A percentile compares a stretch with the other conserved stretches of the same genome.
Conservation (phyloP, 352 stramenopile species). For the Globisporangium polare region DNA sequence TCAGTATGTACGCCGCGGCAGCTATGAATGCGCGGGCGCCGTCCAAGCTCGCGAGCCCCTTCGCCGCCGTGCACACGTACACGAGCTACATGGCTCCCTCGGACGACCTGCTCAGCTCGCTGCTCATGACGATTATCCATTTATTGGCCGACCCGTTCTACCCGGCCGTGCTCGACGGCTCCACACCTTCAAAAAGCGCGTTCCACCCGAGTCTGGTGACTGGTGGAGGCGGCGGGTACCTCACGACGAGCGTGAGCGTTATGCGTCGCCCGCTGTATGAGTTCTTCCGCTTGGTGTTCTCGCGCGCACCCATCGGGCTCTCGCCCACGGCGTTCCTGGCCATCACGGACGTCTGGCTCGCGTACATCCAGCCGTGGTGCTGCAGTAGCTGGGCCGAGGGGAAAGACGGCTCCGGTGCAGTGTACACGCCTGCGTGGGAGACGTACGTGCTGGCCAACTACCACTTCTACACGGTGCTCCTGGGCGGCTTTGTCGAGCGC, state of each 20-base stretch:
- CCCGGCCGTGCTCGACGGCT: constrained; percentile 35
- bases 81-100: constrained; percentile 84
- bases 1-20: constrained; percentile 7
- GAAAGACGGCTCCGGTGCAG: constrained; percentile 17
- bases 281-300: constrained; percentile 83
- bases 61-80: constrained; percentile 72
- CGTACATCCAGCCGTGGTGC: constrained; percentile 84
- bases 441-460: constrained; percentile 86
- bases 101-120: constrained; percentile 76
- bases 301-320: constrained; percentile 66
- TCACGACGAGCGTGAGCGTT: constrained; percentile 72
- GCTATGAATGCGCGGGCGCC: constrained; percentile 4
- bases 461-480: constrained; percentile 83
- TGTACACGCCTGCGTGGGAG: constrained; percentile 64
- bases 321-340: constrained; percentile 77
- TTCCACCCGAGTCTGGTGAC: constrained; percentile 24
- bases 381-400: constrained; percentile 56
- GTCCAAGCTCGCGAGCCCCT: constrained; percentile 52
- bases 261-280: constrained; percentile 75
- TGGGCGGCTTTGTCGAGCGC: constrained; percentile 76
- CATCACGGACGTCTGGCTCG: constrained; percentile 83
- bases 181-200: constrained; percentile 9
- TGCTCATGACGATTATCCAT: constrained; percentile 80
- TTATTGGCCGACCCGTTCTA: constrained; percentile 81
- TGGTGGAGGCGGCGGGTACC: constrained; percentile 48